Conservation (phyloP, 176 grass and related monocot species). For the Musa acuminata region DNA sequence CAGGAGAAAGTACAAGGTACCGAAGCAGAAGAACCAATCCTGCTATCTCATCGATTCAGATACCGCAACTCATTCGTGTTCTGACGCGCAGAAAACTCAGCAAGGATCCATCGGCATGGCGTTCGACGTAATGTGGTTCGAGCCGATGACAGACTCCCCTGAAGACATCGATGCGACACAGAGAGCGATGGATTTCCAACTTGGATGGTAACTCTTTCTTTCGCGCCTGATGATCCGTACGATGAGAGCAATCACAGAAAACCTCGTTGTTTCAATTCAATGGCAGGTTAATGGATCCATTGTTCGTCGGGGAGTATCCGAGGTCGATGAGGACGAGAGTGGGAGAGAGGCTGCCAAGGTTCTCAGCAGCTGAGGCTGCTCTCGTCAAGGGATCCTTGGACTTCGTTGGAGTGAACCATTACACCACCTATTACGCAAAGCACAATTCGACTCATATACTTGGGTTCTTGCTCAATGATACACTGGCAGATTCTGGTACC, state of each 20-base stretch:
- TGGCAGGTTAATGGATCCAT: constrained; percentile 76
- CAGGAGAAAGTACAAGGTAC: constrained; percentile 55
- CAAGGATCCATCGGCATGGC: constrained; percentile 55
- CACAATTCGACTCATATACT: constrained; percentile 52
- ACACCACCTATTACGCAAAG: constrained; percentile 76
- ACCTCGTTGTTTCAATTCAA: background rate
- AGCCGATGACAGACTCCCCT: constrained; percentile 41
- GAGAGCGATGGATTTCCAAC: constrained; percentile 78
- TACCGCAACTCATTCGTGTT: background rate
- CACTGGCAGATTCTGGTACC: constrained; percentile 66
- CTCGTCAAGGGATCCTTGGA: constrained; percentile 71
- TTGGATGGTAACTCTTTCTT: background rate
- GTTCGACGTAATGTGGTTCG: constrained; percentile 93
- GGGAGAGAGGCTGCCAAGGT: constrained; percentile 52
- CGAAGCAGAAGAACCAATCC: too few species aligned
- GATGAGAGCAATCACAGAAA: too few species aligned
- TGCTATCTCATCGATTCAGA: too few species aligned
- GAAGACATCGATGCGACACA: constrained; percentile 55
- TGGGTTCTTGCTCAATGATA: constrained; percentile 35
- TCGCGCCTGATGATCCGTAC: too few species aligned
- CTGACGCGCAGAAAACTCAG: constrained; percentile 40
- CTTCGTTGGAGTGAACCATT: constrained; percentile 93
- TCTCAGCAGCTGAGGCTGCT: constrained; percentile 45
- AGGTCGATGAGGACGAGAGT: constrained; percentile 64
- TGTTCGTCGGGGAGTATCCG: constrained; percentile 94